Evolutionary conservation across 805 yeast genomes (phyloP), one percentile per base, ranked within the genome.

Genomic region (Dipodascopsis uninucleata): DNA sequence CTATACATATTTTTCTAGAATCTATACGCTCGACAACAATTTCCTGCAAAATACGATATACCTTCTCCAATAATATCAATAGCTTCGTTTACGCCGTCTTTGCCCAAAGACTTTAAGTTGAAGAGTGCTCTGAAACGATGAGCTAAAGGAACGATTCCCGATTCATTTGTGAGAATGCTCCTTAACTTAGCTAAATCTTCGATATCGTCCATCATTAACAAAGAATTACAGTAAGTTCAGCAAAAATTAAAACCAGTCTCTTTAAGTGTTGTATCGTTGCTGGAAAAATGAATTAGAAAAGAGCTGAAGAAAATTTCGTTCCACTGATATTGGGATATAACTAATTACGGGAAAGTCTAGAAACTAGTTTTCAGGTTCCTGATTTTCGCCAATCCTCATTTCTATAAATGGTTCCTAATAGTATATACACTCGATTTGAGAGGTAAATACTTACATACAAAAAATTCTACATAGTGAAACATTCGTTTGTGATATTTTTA

Each of bases 41-140:
- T 10, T 14, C 36, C 21, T n/a, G n/a, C n/a, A n/a, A 32, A 23
- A 10, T 5, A 4, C 17, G 31, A 31, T 42, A 6, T 20, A 51
- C 90, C 82, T 58, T 78, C 89, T 35, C 88, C 85, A 55, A 93
- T 90, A 69, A 86, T 85, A 41, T 83, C 77, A 43, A 90, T 77
- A 40, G 95, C 95, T 25, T 74, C 71, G 16, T 69, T 65, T 32
- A 68, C 63, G 31, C 82, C 79, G 48, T 87, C 94, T 37, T 82
- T 78, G 29, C 96, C 98, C 41, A 85, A 71, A 36, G 85, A 78
- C 67, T 93, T 93, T 58, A 93, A 72, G 68, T 83, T 87, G 74
- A 93, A 93, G 28, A 93, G 74, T 5, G 98, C 97, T 65, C 99
- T 77, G 69, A 93, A 93, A 60, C 99, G 76, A 65, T 76, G 79